These are phyloP conservation scores for Lipomyces starkeyi DNA, from an alignment of 805 yeast genomes.

Conservation along the genomic window DNA sequence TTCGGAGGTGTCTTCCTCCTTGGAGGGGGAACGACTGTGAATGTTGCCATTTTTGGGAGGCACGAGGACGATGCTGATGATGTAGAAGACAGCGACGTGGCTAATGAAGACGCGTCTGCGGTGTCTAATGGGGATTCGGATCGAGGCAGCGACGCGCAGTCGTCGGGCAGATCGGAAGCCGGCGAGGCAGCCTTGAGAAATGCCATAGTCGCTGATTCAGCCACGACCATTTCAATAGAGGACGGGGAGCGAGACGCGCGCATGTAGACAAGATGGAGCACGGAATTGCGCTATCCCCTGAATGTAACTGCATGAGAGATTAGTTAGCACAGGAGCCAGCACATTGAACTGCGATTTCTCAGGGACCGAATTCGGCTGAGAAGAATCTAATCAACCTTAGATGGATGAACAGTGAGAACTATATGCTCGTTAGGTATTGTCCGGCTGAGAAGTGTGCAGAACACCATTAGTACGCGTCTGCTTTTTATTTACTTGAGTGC, in stretches of 20 bases:
- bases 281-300: too few relatives aligned
- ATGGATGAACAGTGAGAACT: too few relatives aligned
- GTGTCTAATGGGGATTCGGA: neutral
- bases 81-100: neutral
- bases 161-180: neutral
- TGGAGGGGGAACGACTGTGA: too few relatives aligned
- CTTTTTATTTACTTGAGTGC: too few relatives aligned
- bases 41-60: neutral
- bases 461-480: too few relatives aligned
- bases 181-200: constrained; percentile 1
- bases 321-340: neutral
- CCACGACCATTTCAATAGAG: neutral
- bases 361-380: neutral
- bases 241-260: neutral
- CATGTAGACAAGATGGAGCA: neutral
- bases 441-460: too few relatives aligned
- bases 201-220: neutral
- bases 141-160: neutral
- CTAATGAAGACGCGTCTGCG: neutral
- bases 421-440: too few relatives aligned
- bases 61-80: neutral
- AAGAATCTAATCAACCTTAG: neutral
- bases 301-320: too few relatives aligned
- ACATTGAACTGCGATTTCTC: neutral
- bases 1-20: neutral